Conservation (phyloP, 345 rosid genomes). For the Acer negundo region DNA sequence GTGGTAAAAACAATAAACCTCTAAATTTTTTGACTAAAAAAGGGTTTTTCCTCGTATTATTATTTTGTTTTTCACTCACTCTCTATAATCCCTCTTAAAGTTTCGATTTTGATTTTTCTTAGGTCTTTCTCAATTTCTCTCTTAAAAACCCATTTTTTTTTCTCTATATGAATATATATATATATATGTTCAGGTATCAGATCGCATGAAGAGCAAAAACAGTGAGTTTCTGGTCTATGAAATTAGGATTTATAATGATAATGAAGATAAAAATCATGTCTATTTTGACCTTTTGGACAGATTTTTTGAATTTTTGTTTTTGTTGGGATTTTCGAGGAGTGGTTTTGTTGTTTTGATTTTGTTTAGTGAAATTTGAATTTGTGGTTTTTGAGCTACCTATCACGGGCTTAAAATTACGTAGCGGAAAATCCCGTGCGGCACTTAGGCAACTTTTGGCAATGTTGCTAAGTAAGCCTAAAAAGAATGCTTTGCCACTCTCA, state of each 20-base stretch:
- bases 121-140: conserved; percentile 17
- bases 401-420: too few species aligned
- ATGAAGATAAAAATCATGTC: neutral
- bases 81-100: conserved; percentile 13
- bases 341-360: neutral
- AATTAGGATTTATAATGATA: conserved; percentile 43
- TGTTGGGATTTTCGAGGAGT: neutral
- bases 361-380: conserved; percentile 9
- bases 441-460: too few species aligned
- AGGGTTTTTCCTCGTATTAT: too few species aligned
- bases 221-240: conserved; percentile 38
- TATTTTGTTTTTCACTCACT: too few species aligned
- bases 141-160: neutral
- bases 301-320: neutral
- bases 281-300: neutral
- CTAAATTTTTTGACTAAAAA: too few species aligned
- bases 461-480: too few species aligned
- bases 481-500: too few species aligned
- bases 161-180: neutral
- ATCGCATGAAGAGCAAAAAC: conserved; percentile 17
- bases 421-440: too few species aligned
- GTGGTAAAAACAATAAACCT: too few species aligned
- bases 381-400: neutral
- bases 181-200: conserved; percentile 16
- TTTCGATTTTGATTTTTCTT: neutral